phyloP scores from a whole-genome alignment of 1,284 basidiomycete genomes.

The Puccinia triticina region DNA sequence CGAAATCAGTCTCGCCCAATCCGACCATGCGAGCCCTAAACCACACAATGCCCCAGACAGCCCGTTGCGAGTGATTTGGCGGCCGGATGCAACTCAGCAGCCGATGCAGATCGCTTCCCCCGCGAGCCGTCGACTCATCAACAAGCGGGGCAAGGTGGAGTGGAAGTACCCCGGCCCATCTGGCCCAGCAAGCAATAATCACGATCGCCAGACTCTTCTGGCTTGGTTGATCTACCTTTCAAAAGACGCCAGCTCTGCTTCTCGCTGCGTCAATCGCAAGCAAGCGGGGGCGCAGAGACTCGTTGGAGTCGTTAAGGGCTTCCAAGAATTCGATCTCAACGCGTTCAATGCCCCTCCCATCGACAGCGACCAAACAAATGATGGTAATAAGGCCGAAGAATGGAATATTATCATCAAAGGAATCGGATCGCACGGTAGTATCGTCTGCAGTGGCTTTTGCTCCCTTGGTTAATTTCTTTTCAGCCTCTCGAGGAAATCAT shows the following conservation, averaged over 20 bases:
- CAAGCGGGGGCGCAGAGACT: background rate
- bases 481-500: background rate
- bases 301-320: background rate
- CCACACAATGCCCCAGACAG: background rate
- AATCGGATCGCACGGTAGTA: background rate
- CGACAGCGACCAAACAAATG: background rate
- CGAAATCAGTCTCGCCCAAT: slow-evolving; percentile 9
- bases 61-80: slow-evolving; percentile 6
- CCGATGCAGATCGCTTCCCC: background rate
- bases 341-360: background rate
- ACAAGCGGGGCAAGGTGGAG: background rate
- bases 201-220: background rate
- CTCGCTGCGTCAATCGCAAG: background rate
- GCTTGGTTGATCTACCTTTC: background rate
- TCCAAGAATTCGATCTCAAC: background rate
- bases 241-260: background rate
- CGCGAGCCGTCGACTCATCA: background rate
- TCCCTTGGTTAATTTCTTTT: background rate
- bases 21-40: background rate
- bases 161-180: background rate
- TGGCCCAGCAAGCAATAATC: background rate
- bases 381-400: background rate
- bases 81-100: slow-evolving; percentile 6
- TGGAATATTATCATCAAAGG: slow-evolving; percentile 1
- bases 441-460: background rate